A percentile compares a stretch with the other conserved stretches of the same genome.
Conservation (phyloP, 805 yeast genomes). For the Groenewaldozyma salmanticensis region DNA sequence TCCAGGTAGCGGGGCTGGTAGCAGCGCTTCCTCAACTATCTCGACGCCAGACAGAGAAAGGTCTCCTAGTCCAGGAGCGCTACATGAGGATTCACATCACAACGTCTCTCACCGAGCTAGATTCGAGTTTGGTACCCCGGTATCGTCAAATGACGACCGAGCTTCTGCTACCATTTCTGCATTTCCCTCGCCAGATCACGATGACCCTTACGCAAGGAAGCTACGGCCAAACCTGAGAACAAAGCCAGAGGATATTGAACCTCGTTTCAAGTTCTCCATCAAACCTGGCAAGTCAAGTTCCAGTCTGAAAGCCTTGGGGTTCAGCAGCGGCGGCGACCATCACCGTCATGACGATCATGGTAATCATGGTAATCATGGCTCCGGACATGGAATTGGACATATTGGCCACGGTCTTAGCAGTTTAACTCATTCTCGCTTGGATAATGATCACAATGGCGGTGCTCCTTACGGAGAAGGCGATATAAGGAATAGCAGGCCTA, state of each 20-base stretch:
- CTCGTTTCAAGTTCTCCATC: slow-evolving; percentile 26
- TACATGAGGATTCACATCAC: not conserved
- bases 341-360: slow-evolving; percentile 2
- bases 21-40: too few species aligned
- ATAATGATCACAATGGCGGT: slow-evolving; percentile 3
- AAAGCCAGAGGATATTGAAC: slow-evolving; percentile 24
- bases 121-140: not conserved
- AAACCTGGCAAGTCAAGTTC: slow-evolving; percentile 6
- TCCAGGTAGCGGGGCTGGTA: too few species aligned
- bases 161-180: slow-evolving; percentile 2
- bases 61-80: too few species aligned
- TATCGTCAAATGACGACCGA: not conserved
- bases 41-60: not conserved
- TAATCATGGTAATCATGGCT: slow-evolving; percentile 3
- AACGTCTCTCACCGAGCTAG: not conserved
- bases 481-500: not conserved
- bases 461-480: not conserved
- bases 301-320: slow-evolving; percentile 8
- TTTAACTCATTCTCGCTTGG: not conserved
- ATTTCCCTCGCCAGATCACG: slow-evolving; percentile 17
- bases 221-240: slow-evolving; percentile 20
- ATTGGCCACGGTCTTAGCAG: not conserved
- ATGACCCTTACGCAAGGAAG: slow-evolving; percentile 28
- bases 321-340: slow-evolving; percentile 1
- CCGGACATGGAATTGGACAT: slow-evolving; percentile 5